Evolutionary conservation across 2,329 filamentous ascomycete species (phyloP), one percentile per base, ranked within the genome.

Genomic region (Thelonectria rubi): DNA sequence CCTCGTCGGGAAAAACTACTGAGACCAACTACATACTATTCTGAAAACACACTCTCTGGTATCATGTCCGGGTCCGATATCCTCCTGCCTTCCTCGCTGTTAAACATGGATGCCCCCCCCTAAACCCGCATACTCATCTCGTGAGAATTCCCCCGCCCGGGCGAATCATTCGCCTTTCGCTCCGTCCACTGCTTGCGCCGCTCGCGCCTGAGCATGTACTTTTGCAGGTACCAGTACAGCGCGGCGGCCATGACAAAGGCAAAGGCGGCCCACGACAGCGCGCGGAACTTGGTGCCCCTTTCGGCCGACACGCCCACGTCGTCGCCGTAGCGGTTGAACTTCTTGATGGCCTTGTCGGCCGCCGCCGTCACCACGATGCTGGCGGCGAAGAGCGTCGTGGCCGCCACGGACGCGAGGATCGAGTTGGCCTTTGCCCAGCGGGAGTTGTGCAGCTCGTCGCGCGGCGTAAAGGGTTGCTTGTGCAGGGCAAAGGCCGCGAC

Each of bases 241-340:
- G 75, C 58, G 0, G 77, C 69, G 1, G 74, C 62, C 3, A 77
- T 69, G 78, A 84, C 83, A 62, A 81, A 72, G 3, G 69, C 81
- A 15, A 82, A 78, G 1, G 82, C 76, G 5, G 81, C 76, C 83
- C 82, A 86, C 5, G 77, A 77, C 40, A 85, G 69, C 32, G 68
- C 75, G 65, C 79, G 74, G 63, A 86, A 82, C 72, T 80, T 79
- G 45, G 53, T 67, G 8, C 84, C 83, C 11, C 73, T 65, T 12
- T 72, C 65, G 0, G 81, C 82, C 2, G 77, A 74, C 20, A 86
- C 73, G 43, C 82, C 83, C 15, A 82, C 73, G 3, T 77, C 74
- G 12, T 78, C 74, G 56, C 81, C 82, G 6, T 75, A 63, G 1
- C 78, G 71, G 68, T 82, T 80, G 70, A 85, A 77, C 64, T 73